phyloP scores from a whole-genome alignment of 208 protist species.

The Trypanosoma brucei region DNA sequence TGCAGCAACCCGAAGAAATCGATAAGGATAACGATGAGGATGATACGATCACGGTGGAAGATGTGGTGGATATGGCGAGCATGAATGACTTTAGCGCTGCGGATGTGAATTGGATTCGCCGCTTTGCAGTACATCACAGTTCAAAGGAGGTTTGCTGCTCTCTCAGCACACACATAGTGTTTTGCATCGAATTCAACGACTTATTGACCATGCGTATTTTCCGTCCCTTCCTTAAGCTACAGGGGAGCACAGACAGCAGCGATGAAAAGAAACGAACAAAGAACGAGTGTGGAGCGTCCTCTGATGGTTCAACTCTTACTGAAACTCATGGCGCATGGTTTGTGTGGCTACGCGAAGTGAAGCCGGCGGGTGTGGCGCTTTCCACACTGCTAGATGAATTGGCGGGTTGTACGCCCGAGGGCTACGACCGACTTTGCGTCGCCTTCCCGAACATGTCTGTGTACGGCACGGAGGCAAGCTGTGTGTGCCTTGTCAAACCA shows the following conservation, averaged over 20 bases:
- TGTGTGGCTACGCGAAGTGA: constrained; percentile 27
- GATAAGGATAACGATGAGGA: constrained; percentile 38
- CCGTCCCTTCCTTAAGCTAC: constrained; percentile 7
- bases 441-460: constrained; percentile 75
- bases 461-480: constrained; percentile 56
- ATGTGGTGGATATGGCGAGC: constrained; percentile 70
- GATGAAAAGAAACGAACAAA: constrained; percentile 1
- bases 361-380: constrained; percentile 18
- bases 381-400: constrained; percentile 24
- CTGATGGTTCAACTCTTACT: neutral
- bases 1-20: constrained; percentile 20
- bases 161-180: constrained; percentile 42
- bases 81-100: constrained; percentile 67
- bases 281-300: neutral
- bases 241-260: neutral
- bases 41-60: constrained; percentile 59
- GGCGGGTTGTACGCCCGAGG: constrained; percentile 5
- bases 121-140: constrained; percentile 37
- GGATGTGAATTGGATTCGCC: constrained; percentile 71
- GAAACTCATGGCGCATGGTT: constrained; percentile 16
- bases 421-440: constrained; percentile 34
- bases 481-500: constrained; percentile 46
- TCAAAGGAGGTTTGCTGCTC: constrained; percentile 1
- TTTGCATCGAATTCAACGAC: constrained; percentile 77
- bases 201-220: constrained; percentile 54